phyloP scores from a whole-genome alignment of 2,329 filamentous ascomycete species.

The Polytolypa hystricis region DNA sequence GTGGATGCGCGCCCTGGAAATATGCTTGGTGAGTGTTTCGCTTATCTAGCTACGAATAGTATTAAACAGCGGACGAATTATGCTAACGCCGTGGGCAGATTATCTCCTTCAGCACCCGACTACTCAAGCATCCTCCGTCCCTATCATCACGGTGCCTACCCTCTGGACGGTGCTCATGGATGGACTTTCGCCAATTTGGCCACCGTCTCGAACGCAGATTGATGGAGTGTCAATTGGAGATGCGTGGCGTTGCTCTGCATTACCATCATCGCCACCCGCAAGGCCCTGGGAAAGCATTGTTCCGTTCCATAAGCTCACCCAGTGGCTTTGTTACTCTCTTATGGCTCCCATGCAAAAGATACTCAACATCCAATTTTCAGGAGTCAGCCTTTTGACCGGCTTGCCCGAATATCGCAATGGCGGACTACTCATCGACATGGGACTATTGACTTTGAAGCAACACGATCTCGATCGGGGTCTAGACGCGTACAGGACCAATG shows the following conservation, averaged over 20 bases:
- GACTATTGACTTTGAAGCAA: slow-evolving; percentile 64
- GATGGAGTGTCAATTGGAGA: slow-evolving; percentile 82
- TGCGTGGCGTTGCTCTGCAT: slow-evolving; percentile 79
- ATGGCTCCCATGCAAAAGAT: slow-evolving; percentile 83
- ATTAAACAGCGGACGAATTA: too few species aligned
- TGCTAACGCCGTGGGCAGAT: slow-evolving; percentile 42
- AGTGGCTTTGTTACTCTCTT: slow-evolving; percentile 89
- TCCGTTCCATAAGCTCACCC: slow-evolving; percentile 87
- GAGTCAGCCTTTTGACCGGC: slow-evolving; percentile 71
- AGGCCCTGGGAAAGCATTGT: slow-evolving; percentile 70
- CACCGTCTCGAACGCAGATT: slow-evolving; percentile 70
- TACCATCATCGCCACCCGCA: slow-evolving; percentile 57
- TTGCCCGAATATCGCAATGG: slow-evolving; percentile 89
- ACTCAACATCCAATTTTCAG: slow-evolving; percentile 69
- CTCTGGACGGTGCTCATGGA: slow-evolving; percentile 88
- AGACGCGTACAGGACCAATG: slow-evolving; percentile 58
- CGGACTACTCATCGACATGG: slow-evolving; percentile 74
- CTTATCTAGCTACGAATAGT: not conserved
- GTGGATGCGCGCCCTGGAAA: slow-evolving; percentile 76
- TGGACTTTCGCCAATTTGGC: slow-evolving; percentile 80
- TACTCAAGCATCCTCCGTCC: slow-evolving; percentile 77
- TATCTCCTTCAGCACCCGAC: slow-evolving; percentile 86
- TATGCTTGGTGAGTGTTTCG: slow-evolving; percentile 63
- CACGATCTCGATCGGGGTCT: slow-evolving; percentile 61
- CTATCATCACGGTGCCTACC: slow-evolving; percentile 75